Evolutionary conservation across 2,329 filamentous ascomycete genomes (phyloP), one percentile per base, ranked within the genome.

Genomic region (Arthroderma sp.): DNA sequence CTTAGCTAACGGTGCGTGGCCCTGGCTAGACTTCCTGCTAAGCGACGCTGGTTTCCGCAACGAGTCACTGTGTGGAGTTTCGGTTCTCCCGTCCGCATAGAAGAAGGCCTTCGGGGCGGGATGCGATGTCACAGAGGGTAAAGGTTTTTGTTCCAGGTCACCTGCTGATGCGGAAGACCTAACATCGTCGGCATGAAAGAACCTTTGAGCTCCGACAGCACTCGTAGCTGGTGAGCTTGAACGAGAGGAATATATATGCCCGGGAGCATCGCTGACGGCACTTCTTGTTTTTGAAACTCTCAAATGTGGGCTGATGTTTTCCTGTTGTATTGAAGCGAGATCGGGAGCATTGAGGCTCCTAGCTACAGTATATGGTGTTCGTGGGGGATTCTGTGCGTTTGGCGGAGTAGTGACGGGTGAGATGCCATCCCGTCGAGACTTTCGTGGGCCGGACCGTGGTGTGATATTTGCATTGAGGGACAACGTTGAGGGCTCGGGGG

Each of bases 151-250:
- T 31, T 62, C 61, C 28, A 50, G 38, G 27, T 66, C 61, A 28
- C 44, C 37, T 3, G 59, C 58, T n/a, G 65, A 66, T 30, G 65
- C 64, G 29, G 66, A 52, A 22, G 69, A 63, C 53, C 75, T 80
- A 34, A 75, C 83, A 53, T 94, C 85, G 60, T 80, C 85, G 29
- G 88, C 91, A 60, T 93, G 88, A 61, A 98, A 95, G 72, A 96
- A 96, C 67, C 86, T 89, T 43, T 81, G 65, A 30, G 40, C 41
- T 10, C 56, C 59, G 10, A 60, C 51, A 4, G 60, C 49, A 36
- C 58, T 56, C 40, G 60, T 65, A 45, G 52, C 61, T 42, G 57
- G 63, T 4, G 59, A 64, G 43, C 51, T 59, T 15, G 54, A 60
- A 31, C 53, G 61, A 46, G 61, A 59, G 15, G 47, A 11, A 29